Percentiles rank a stretch among this genome's conserved stretches.
Conservation (phyloP, 2,329 filamentous ascomycete genomes). For the Dactylellina parvicollis region DNA sequence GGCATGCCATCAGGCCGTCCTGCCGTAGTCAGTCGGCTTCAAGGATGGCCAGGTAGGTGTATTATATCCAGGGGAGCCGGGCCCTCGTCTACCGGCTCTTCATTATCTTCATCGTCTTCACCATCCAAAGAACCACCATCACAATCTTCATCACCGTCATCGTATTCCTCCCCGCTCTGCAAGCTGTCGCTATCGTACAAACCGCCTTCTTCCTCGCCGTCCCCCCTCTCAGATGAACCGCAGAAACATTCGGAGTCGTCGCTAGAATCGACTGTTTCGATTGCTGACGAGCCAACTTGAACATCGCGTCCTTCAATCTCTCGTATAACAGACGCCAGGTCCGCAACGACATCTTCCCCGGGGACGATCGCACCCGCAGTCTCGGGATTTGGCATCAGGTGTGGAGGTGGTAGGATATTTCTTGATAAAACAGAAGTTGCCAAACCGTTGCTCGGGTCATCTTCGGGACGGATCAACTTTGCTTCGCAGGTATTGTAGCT, state of each 20-base stretch:
- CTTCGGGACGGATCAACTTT: conserved; percentile 67
- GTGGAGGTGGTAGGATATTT: conserved; percentile 29
- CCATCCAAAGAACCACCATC: conserved; percentile 9
- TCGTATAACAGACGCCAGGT: conserved; percentile 45
- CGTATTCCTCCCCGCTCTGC: conserved; percentile 33
- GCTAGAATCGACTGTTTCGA: conserved; percentile 14
- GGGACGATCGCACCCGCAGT: conserved; percentile 34
- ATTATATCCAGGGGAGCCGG: conserved; percentile 43
- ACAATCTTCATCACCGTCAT: conserved; percentile 20
- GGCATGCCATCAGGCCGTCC: conserved; percentile 6
- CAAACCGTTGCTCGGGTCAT: conserved; percentile 39
- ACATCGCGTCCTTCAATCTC: conserved; percentile 47
- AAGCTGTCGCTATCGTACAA: conserved; percentile 35
- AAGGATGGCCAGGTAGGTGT: conserved; percentile 49
- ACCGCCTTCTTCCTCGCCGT: conserved; percentile 3
- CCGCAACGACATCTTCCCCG: conserved; percentile 46
- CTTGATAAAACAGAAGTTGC: conserved; percentile 21
- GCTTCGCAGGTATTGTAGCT: conserved; percentile 77
- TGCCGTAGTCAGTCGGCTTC: conserved; percentile 7
- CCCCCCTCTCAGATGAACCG: conserved; percentile 8
- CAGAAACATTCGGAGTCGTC: conserved; percentile 51
- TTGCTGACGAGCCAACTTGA: conserved; percentile 2
- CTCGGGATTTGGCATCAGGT: conserved; percentile 51
- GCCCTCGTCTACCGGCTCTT: conserved; percentile 32
- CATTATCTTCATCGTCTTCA: conserved; percentile 14